Conservation (phyloP, 495 filamentous ascomycete genomes). For the Cercophora newfieldiana region DNA sequence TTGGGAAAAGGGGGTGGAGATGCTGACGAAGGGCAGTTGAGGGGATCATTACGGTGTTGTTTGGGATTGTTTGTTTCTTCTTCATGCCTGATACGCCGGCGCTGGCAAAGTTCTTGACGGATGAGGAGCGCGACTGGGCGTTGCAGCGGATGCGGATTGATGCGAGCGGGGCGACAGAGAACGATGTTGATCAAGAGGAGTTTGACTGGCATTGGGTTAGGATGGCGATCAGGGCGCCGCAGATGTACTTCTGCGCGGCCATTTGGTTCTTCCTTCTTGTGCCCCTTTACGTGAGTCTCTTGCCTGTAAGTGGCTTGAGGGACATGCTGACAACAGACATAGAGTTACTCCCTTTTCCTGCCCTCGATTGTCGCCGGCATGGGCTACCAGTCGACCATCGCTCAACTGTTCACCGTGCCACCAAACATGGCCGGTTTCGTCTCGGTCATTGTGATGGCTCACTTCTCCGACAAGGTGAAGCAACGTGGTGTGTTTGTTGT, state of each 20-base stretch:
- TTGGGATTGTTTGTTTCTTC: conserved; percentile 43
- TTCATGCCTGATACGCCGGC: conserved; percentile 49
- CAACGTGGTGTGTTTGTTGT: conserved; percentile 56
- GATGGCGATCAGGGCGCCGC: conserved; percentile 44
- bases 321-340: background rate
- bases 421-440: conserved; percentile 53
- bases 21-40: conserved; percentile 31
- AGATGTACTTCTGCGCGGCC: conserved; percentile 42
- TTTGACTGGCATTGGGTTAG: conserved; percentile 46
- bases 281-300: conserved; percentile 34
- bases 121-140: conserved; percentile 38
- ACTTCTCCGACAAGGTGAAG: conserved; percentile 49
- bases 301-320: background rate
- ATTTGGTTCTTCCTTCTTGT: conserved; percentile 46
- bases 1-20: background rate
- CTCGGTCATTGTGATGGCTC: conserved; percentile 46
- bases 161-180: conserved; percentile 38
- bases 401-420: conserved; percentile 57
- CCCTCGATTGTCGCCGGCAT: conserved; percentile 58
- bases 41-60: conserved; percentile 44
- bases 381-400: conserved; percentile 51
- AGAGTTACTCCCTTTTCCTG: conserved; percentile 38
- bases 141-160: conserved; percentile 44
- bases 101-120: conserved; percentile 40
- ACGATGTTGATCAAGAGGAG: conserved; percentile 44